Conservation (phyloP, 805 yeast species). For the Barnettozyma wickerhamii region DNA sequence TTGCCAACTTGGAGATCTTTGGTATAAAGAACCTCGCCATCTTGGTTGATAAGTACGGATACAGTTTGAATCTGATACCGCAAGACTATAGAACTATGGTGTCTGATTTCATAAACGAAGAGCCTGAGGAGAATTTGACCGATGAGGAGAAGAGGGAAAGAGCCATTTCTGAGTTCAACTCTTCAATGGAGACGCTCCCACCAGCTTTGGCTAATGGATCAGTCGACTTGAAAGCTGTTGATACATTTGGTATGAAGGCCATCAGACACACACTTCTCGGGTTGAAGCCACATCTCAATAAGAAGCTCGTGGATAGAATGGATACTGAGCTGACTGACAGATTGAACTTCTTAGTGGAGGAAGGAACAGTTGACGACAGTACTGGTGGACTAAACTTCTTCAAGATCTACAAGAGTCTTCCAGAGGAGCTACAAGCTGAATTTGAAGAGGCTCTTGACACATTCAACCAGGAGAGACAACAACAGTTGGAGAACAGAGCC, state of each 20-base stretch:
- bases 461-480: slow-evolving; percentile 74
- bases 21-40: slow-evolving; percentile 42
- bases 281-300: slow-evolving; percentile 30
- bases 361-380: slow-evolving; percentile 16
- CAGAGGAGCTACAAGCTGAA: slow-evolving; percentile 41
- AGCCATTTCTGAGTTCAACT: neutral
- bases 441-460: slow-evolving; percentile 68
- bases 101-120: slow-evolving; percentile 3
- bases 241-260: slow-evolving; percentile 71
- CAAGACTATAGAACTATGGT: slow-evolving; percentile 31
- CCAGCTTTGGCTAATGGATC: slow-evolving; percentile 50
- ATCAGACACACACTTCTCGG: slow-evolving; percentile 72
- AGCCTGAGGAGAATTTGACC: neutral
- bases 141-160: neutral
- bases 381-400: slow-evolving; percentile 51
- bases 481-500: slow-evolving; percentile 70
- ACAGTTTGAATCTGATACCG: slow-evolving; percentile 25
- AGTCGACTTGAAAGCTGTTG: slow-evolving; percentile 58
- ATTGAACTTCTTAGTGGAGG: slow-evolving; percentile 28
- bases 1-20: slow-evolving; percentile 41
- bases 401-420: slow-evolving; percentile 53
- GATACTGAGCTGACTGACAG: slow-evolving; percentile 31
- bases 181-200: slow-evolving; percentile 21
- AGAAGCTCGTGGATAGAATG: slow-evolving; percentile 29
- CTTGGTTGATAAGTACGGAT: slow-evolving; percentile 18